Evolutionary conservation across 2,329 filamentous ascomycete genomes (phyloP).

Genomic region (Penicillium occitanis): DNA sequence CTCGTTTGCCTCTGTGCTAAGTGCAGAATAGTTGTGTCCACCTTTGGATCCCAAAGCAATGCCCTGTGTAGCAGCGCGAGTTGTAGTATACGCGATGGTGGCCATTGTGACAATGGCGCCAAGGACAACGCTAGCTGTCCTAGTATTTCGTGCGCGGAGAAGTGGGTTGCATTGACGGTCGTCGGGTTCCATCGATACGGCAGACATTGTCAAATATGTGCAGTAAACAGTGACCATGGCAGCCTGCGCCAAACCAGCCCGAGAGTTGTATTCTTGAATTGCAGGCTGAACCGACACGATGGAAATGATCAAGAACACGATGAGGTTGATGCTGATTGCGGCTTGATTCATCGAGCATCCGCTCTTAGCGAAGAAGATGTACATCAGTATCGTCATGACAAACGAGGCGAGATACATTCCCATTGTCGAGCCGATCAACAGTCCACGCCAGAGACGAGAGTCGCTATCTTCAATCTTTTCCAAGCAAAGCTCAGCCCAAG

Average conservation of each 20-base stretch:
- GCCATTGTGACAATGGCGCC: slow-evolving; percentile 95
- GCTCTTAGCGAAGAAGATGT: slow-evolving; percentile 83
- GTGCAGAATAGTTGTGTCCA: slow-evolving; percentile 53
- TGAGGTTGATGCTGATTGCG: slow-evolving; percentile 88
- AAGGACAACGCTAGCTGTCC: slow-evolving; percentile 85
- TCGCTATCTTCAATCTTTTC: slow-evolving; percentile 89
- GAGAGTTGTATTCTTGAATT: slow-evolving; percentile 87
- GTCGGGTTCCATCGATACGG: slow-evolving; percentile 97
- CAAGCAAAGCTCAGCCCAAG: slow-evolving; percentile 95
- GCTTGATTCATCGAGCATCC: slow-evolving; percentile 95
- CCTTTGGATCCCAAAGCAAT: slow-evolving; percentile 58
- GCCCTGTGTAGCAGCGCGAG: slow-evolving; percentile 84
- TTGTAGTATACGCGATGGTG: slow-evolving; percentile 96
- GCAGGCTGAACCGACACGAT: slow-evolving; percentile 83
- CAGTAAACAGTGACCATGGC: slow-evolving; percentile 98
- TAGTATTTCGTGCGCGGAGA: slow-evolving; percentile 76
- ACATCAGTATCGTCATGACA: slow-evolving; percentile 94
- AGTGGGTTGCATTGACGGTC: slow-evolving; percentile 93
- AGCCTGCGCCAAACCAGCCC: slow-evolving; percentile 92
- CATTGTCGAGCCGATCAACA: slow-evolving; percentile 88
- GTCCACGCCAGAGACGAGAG: slow-evolving; percentile 76
- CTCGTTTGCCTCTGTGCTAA: slow-evolving; percentile 71
- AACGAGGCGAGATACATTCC: slow-evolving; percentile 90
- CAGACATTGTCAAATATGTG: slow-evolving; percentile 97
- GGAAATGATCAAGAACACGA: slow-evolving; percentile 78